These are phyloP conservation scores for Leccinellum albellum DNA, from an alignment of 768 basidiomycete genomes.

Conservation along the genomic window DNA sequence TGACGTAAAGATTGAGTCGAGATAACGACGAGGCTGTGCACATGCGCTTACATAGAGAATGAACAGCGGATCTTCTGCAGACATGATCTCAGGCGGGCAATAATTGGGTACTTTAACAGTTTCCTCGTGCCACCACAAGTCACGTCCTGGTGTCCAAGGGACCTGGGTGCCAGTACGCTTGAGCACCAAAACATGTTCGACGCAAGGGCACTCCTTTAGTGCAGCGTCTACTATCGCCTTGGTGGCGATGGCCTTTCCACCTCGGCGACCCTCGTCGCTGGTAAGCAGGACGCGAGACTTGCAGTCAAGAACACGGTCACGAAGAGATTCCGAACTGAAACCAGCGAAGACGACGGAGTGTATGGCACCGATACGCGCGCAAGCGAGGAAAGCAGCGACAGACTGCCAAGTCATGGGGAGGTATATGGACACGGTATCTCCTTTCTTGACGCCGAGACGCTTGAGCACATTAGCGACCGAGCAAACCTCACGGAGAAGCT, in stretches of 20 bases:
- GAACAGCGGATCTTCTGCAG: conserved; percentile 94
- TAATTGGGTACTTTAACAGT: conserved; percentile 76
- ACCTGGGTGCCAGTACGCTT: conserved; percentile 82
- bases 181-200: conserved; percentile 90
- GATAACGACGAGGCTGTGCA: neutral
- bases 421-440: conserved; percentile 91
- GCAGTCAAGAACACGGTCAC: conserved; percentile 91
- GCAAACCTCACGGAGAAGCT: conserved; percentile 89
- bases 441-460: conserved; percentile 86
- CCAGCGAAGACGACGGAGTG: conserved; percentile 98
- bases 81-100: conserved; percentile 86
- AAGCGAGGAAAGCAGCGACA: conserved; percentile 94
- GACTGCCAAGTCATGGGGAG: conserved; percentile 96
- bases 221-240: conserved; percentile 93
- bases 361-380: conserved; percentile 93
- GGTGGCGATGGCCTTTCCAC: conserved; percentile 92
- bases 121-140: conserved; percentile 98
- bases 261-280: conserved; percentile 89
- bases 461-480: conserved; percentile 89
- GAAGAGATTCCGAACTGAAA: conserved; percentile 90
- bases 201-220: conserved; percentile 74
- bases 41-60: conserved; percentile 84
- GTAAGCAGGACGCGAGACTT: conserved; percentile 89
- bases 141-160: conserved; percentile 77
- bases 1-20: conserved; percentile 4